A percentile compares a stretch with the other conserved stretches of the same genome.
Conservation (phyloP, 2,329 filamentous ascomycete genomes). For the Colletotrichum somersetense region DNA sequence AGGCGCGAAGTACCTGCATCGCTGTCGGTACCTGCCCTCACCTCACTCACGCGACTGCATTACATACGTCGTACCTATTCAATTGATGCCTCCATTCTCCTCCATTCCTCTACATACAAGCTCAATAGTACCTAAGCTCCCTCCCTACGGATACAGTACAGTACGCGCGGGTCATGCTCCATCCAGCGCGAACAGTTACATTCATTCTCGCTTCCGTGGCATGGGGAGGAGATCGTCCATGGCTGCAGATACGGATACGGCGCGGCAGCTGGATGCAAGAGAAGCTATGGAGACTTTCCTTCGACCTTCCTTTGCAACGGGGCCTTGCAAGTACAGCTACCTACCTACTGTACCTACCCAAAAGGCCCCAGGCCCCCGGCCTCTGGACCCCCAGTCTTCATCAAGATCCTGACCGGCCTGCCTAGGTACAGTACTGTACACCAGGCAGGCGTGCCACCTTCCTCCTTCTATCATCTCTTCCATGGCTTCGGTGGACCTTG, state of each 20-base stretch:
- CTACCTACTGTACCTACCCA: not conserved
- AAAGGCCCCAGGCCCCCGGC: not conserved
- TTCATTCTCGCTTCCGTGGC: not conserved
- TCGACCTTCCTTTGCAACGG: not conserved
- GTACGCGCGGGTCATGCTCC: not conserved
- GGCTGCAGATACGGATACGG: not conserved
- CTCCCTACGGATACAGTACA: too few relatives aligned
- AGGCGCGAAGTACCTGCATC: not conserved
- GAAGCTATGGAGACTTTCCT: conserved; percentile 36
- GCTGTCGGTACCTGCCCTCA: not conserved
- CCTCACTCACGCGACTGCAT: not conserved
- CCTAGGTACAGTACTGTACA: not conserved
- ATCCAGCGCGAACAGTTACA: not conserved
- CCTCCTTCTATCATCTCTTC: not conserved
- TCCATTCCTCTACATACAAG: too few relatives aligned
- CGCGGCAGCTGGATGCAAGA: conserved; percentile 38
- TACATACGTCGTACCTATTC: not conserved
- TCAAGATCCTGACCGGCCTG: conserved; percentile 3
- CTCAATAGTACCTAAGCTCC: not conserved
- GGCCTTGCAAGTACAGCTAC: not conserved
- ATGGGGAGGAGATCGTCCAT: not conserved
- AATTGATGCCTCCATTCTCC: not conserved
- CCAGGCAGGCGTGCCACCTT: too few relatives aligned
- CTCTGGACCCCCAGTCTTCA: not conserved
- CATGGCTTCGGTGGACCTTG: conserved; percentile 10